Conservation (phyloP, 306 rosid genomes). For the Datisca glomerata region DNA sequence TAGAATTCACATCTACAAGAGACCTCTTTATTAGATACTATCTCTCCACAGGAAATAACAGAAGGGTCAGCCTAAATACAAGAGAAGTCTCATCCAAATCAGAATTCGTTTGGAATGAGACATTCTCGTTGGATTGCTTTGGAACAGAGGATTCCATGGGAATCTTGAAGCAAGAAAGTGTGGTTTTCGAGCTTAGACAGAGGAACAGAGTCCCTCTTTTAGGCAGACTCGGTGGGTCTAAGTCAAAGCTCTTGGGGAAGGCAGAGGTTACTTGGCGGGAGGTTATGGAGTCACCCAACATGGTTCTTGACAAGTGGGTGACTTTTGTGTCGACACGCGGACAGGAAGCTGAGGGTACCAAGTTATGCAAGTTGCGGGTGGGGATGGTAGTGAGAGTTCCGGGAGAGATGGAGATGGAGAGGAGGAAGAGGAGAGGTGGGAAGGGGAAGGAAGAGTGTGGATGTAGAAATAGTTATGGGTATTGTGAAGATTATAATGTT, state of each 20-base stretch:
- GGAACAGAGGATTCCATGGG: conserved; percentile 37
- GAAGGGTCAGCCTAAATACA: conserved; percentile 31
- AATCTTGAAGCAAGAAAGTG: conserved; percentile 32
- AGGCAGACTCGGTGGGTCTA: conserved; percentile 38
- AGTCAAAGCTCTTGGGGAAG: conserved; percentile 46
- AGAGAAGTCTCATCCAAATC: conserved; percentile 27
- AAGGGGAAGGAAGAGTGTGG: conserved; percentile 43
- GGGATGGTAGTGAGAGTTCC: conserved; percentile 27
- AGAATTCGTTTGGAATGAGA: conserved; percentile 48
- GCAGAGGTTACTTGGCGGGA: conserved; percentile 57
- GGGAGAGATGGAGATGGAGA: conserved; percentile 9
- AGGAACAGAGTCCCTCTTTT: conserved; percentile 26
- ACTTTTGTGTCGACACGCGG: conserved; percentile 22
- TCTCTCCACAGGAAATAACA: conserved; percentile 37
- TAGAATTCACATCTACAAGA: conserved; percentile 23
- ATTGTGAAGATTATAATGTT: conserved; percentile 35
- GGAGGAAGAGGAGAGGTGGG: conserved; percentile 9
- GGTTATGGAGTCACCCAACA: conserved; percentile 47
- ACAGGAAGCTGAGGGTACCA: conserved; percentile 5
- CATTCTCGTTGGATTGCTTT: conserved; percentile 53
- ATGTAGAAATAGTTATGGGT: conserved; percentile 38
- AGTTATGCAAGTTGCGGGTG: conserved; percentile 33
- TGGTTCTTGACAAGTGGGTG: conserved; percentile 56
- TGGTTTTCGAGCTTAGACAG: conserved; percentile 60
- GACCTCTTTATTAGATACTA: conserved; percentile 40